Evolutionary conservation across 2,329 filamentous ascomycete genomes (phyloP), one percentile per base, ranked within the genome.

Genomic region (Drechslerella stenobrocha): DNA sequence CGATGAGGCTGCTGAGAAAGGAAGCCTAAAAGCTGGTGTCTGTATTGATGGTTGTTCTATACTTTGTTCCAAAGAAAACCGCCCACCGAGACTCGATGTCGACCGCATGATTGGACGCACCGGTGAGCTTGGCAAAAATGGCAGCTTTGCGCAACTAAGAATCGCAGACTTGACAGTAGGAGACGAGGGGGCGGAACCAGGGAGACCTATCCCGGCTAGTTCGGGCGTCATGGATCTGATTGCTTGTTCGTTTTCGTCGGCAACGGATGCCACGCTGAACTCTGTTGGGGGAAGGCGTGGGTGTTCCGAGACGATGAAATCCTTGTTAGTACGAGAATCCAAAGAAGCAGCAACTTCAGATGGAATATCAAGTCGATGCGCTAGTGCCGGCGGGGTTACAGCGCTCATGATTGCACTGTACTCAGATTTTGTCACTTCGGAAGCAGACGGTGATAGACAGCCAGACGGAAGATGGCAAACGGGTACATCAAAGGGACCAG

Each of bases 221-320:
- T 6, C 44, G 22, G 11, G 9, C 24, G 8, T 48, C n/a, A 40
- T 18, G 44, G 15, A 40, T 11, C 8, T 11, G 0, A 26, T 34
- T 20, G 9, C 42, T 45, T 15, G 2, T 15, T 35, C 23, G 3
- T 4, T 9, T 18, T 9, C 18, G 18, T 45, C 45, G 1, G 13
- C 35, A 9, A 20, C 20, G 6, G 23, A 28, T 1, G 13, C 18
- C 5, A 22, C 30, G 2, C 52, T 57, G 37, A 58, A 65, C 23
- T 65, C 60, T 23, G 52, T 65, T 18, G 24, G 26, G 3, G 60
- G 60, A 48, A 65, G 60, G 4, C 18, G 15, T 5, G 52, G 52
- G 1, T 35, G 20, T n/a, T 42, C 15, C 8, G 6, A 15, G 20
- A 28, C 34, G 20, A 30, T 32, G 20, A 28, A 32, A 22, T 28